phyloP scores from a whole-genome alignment of 2,329 filamentous ascomycete species.

The Harringtonia aguacate region DNA sequence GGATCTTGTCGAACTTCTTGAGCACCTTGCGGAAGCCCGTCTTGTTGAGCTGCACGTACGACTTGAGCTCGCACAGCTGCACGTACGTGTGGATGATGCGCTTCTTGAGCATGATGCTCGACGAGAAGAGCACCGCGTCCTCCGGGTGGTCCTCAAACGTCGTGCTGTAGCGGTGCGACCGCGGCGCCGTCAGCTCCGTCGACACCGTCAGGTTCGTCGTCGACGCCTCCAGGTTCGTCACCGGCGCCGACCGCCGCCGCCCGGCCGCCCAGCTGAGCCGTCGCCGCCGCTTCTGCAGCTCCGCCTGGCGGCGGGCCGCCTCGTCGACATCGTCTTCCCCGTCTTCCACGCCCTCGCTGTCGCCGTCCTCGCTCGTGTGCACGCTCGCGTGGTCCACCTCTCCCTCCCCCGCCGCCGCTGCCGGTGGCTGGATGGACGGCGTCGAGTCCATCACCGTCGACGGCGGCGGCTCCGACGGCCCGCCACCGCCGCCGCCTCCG shows the following conservation, averaged over 20 bases:
- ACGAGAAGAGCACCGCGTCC: conserved; percentile 54
- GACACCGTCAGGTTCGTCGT: conserved; percentile 51
- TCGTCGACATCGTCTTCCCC: conserved; percentile 47
- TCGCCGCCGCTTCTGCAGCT: conserved; percentile 1
- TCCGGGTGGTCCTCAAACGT: conserved; percentile 72
- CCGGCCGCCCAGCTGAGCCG: not conserved
- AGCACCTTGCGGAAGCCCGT: conserved; percentile 94
- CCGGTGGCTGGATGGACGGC: not conserved
- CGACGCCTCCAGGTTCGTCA: conserved; percentile 25
- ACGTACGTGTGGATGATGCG: conserved; percentile 81
- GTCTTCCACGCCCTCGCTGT: conserved; percentile 53
- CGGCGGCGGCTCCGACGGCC: conserved; percentile 10
- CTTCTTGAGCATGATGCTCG: conserved; percentile 83
- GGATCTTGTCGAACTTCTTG: conserved; percentile 97
- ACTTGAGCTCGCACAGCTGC: conserved; percentile 87
- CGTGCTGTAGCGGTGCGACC: conserved; percentile 51
- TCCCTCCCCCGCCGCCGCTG: conserved; percentile 13
- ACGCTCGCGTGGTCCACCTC: conserved; percentile 23
- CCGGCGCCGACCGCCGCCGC: conserved; percentile 4
- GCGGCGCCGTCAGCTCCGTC: conserved; percentile 41
- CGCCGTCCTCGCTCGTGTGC: conserved; percentile 44
- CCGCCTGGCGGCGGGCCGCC: conserved; percentile 26
- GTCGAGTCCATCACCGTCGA: conserved; percentile 13
- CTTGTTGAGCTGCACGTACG: conserved; percentile 89
- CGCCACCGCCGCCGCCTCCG: not conserved